Evolutionary conservation across 2,329 filamentous ascomycete genomes (phyloP).

Genomic region (Phoma sp.): DNA sequence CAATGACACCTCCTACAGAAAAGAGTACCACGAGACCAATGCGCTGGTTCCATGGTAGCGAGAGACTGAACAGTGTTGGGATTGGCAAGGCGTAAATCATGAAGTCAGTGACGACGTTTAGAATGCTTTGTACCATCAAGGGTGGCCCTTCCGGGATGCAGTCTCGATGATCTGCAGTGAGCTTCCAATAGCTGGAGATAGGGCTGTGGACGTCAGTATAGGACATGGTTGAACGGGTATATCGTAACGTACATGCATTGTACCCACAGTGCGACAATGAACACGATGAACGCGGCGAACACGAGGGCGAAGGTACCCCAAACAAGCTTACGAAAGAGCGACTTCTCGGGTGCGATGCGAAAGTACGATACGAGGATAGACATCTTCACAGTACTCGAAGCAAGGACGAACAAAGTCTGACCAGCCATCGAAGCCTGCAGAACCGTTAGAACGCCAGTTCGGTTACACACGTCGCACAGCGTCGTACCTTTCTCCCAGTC

Average conservation of each 20-base stretch:
- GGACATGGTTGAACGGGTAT: neutral
- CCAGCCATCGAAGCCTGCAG: constrained; percentile 49
- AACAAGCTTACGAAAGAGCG: constrained; percentile 48
- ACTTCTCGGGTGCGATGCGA: constrained; percentile 49
- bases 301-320: constrained; percentile 47
- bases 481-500: constrained; percentile 44
- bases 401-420: constrained; percentile 49
- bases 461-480: constrained; percentile 25
- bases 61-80: constrained; percentile 55
- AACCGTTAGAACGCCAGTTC: constrained; percentile 28
- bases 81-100: constrained; percentile 57
- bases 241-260: constrained; percentile 45
- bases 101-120: constrained; percentile 57
- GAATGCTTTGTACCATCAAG: constrained; percentile 52
- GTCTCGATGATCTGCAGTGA: constrained; percentile 45
- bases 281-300: constrained; percentile 44
- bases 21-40: constrained; percentile 55
- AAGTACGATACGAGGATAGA: constrained; percentile 51
- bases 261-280: constrained; percentile 48
- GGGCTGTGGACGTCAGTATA: constrained; percentile 48
- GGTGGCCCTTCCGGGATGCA: constrained; percentile 56
- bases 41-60: constrained; percentile 54
- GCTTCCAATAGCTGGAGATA: constrained; percentile 55
- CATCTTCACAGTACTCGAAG: constrained; percentile 49
- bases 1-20: constrained; percentile 54